Conservation (phyloP, 257 asterid species). For the Lantana camara region DNA sequence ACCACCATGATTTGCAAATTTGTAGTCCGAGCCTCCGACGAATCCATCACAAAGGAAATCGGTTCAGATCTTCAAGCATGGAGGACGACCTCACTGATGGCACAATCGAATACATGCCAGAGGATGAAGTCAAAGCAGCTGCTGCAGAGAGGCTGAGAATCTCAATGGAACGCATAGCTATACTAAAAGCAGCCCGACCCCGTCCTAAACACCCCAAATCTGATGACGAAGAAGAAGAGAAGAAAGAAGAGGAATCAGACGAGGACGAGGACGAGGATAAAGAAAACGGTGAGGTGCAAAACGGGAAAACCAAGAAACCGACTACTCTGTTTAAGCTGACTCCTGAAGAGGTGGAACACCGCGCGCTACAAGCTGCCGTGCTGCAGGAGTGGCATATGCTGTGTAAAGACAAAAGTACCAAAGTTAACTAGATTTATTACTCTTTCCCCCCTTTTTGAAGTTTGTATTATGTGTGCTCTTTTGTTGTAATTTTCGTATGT, state of each 20-base stretch:
- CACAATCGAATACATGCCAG: slow-evolving; percentile 84
- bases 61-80: slow-evolving; percentile 90
- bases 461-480: neutral
- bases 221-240: slow-evolving; percentile 44
- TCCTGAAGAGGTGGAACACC: slow-evolving; percentile 88
- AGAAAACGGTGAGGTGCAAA: slow-evolving; percentile 37
- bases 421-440: slow-evolving; percentile 43
- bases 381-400: slow-evolving; percentile 91
- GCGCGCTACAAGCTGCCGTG: slow-evolving; percentile 88
- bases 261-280: slow-evolving; percentile 13
- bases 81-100: slow-evolving; percentile 96
- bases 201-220: slow-evolving; percentile 62
- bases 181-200: slow-evolving; percentile 88
- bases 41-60: slow-evolving; percentile 80
- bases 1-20: slow-evolving; percentile 96
- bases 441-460: neutral
- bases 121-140: slow-evolving; percentile 89
- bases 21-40: slow-evolving; percentile 89
- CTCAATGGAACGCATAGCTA: slow-evolving; percentile 88
- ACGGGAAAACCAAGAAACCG: slow-evolving; percentile 63
- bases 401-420: slow-evolving; percentile 74
- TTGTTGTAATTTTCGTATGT: slow-evolving; percentile 12
- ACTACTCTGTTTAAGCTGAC: slow-evolving; percentile 72
- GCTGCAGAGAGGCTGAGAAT: slow-evolving; percentile 81
- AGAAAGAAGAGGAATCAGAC: slow-evolving; percentile 37